These are phyloP conservation scores for Ganoderma sinense DNA, from an alignment of 1,284 basidiomycete genomes.

Conservation along the genomic window DNA sequence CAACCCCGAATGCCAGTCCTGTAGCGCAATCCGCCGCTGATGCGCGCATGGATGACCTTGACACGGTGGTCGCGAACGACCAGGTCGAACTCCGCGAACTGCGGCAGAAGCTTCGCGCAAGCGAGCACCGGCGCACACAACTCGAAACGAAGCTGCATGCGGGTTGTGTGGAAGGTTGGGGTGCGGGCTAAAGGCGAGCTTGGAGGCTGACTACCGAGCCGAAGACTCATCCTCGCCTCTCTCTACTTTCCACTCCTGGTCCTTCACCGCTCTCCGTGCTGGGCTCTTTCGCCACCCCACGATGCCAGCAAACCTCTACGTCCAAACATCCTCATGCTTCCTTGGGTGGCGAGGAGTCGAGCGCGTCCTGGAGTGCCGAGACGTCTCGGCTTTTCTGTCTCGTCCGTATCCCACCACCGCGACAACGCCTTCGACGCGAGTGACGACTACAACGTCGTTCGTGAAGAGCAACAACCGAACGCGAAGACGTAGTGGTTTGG, in stretches of 20 bases:
- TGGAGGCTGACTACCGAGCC: too few relatives aligned
- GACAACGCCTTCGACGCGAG: not conserved
- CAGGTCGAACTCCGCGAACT: too few relatives aligned
- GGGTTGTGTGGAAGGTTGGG: too few relatives aligned
- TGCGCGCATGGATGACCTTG: too few relatives aligned
- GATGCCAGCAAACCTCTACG: constrained; percentile 58
- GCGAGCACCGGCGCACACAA: too few relatives aligned
- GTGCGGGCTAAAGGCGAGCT: too few relatives aligned
- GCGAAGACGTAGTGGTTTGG: constrained; percentile 48
- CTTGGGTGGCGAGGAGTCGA: constrained; percentile 75
- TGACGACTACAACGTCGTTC: not conserved
- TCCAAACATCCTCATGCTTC: constrained; percentile 72
- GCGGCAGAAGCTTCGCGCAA: too few relatives aligned
- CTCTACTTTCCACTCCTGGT: constrained; percentile 62
- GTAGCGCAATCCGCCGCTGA: too few relatives aligned
- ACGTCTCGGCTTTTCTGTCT: not conserved
- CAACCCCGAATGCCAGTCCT: too few relatives aligned
- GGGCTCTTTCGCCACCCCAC: constrained; percentile 70
- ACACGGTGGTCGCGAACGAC: too few relatives aligned
- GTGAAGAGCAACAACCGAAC: not conserved
- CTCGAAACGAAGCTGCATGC: too few relatives aligned
- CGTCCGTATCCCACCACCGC: not conserved
- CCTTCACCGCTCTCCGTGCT: constrained; percentile 59
- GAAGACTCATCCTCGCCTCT: constrained; percentile 42
- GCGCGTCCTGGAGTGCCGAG: constrained; percentile 41